A percentile compares a stretch with the other conserved stretches of the same genome.
Evolutionary conservation across 768 basidiomycete species (phyloP).

Genomic region (Hortiboletus campestris): DNA sequence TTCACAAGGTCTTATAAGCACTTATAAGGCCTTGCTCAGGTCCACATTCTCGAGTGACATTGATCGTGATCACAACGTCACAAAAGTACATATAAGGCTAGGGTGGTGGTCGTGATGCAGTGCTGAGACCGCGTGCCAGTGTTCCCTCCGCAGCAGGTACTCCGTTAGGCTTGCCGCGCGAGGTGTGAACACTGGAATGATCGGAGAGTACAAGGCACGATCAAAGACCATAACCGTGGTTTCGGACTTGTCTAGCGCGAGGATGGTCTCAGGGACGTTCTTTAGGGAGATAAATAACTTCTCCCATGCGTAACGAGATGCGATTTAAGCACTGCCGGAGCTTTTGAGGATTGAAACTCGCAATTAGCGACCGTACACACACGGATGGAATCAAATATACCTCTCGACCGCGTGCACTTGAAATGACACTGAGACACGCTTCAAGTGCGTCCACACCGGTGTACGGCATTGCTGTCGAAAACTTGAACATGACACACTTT

Average conservation of each 20-base stretch:
- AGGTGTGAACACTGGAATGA: slow-evolving; percentile 21
- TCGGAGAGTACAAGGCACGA: slow-evolving; percentile 11
- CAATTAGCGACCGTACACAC: neutral
- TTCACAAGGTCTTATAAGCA: no score
- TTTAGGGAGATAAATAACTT: slow-evolving; percentile 2
- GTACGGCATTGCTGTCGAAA: no score
- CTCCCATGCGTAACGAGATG: slow-evolving; percentile 13
- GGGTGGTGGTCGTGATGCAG: no score
- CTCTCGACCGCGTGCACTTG: no score
- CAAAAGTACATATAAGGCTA: no score
- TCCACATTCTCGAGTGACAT: no score
- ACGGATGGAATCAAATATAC: neutral
- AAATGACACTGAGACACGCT: no score
- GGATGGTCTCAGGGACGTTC: slow-evolving; percentile 3
- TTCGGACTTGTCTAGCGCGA: neutral
- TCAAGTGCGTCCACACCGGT: no score
- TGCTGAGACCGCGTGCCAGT: slow-evolving; percentile 5
- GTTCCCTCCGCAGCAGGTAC: slow-evolving; percentile 15
- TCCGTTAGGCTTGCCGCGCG: slow-evolving; percentile 8
- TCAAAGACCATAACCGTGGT: neutral
- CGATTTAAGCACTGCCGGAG: slow-evolving; percentile 12
- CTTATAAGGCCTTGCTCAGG: no score
- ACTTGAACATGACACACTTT: no score
- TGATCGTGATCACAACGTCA: no score
- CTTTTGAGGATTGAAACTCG: slow-evolving; percentile 1